Percentiles rank a stretch among this genome's conserved stretches.
Evolutionary conservation across 148 eudicot genomes (phyloP).

Genomic region (Salicornia ramosissima): DNA sequence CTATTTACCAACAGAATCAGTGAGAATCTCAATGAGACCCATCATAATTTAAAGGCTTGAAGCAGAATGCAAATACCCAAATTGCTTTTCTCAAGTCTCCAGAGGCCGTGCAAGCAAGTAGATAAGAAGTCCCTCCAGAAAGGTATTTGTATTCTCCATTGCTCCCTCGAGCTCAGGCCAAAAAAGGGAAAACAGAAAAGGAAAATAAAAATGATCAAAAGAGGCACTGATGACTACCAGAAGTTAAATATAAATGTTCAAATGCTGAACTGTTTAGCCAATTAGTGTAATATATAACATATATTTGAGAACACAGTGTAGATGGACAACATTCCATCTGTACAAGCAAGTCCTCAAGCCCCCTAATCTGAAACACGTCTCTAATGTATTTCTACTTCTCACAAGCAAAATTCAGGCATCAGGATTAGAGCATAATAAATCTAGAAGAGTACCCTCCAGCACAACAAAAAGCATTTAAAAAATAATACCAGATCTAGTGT

Average conservation of each 20-base stretch:
- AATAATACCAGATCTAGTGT: conserved; percentile 1
- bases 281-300: background rate
- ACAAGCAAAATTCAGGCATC: conserved; percentile 7
- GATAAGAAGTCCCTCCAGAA: conserved; percentile 4
- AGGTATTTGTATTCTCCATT: conserved; percentile 5
- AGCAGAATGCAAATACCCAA: conserved; percentile 12
- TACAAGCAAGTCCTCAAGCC: conserved; percentile 1
- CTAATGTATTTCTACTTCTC: background rate
- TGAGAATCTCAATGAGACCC: conserved; percentile 9
- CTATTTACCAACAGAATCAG: conserved; percentile 3
- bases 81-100: conserved; percentile 4
- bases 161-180: conserved; percentile 12
- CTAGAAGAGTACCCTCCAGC: background rate
- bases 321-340: conserved; percentile 9
- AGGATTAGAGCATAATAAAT: conserved; percentile 7
- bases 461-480: background rate
- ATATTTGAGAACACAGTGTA: conserved; percentile 1
- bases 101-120: conserved; percentile 12
- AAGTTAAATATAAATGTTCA: conserved; percentile 4
- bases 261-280: background rate
- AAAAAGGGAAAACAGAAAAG: background rate
- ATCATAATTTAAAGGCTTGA: conserved; percentile 10
- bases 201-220: conserved; percentile 19
- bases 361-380: background rate
- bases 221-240: background rate